phyloP scores from a whole-genome alignment of 305 asterid genomes.

The Fraxinus floribunda region DNA sequence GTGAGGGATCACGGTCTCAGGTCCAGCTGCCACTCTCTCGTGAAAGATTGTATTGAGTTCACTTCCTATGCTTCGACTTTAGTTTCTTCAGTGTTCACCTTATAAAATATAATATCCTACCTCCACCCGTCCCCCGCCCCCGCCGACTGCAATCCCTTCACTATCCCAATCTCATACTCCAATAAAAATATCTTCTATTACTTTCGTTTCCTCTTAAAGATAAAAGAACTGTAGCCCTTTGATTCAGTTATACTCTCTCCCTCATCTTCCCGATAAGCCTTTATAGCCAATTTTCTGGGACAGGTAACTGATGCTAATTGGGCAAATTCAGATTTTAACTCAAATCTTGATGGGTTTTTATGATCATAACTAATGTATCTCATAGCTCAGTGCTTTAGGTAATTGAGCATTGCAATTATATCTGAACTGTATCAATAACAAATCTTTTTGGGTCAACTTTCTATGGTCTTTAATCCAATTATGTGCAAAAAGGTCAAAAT shows the following conservation, averaged over 20 bases:
- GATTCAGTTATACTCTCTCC: conserved; percentile 12
- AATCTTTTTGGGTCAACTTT: background rate
- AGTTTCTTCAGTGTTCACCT: background rate
- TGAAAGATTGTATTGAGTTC: background rate
- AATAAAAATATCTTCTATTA: background rate
- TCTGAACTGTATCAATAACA: conserved; percentile 3
- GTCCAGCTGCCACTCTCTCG: background rate
- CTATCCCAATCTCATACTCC: background rate
- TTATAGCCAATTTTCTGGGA: background rate
- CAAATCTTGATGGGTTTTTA: background rate
- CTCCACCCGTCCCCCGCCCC: background rate
- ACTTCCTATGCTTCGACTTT: conserved; percentile 1
- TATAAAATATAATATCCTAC: background rate
- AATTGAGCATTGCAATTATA: conserved; percentile 8
- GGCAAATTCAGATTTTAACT: background rate
- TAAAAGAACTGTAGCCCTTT: conserved; percentile 9
- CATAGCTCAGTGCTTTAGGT: background rate
- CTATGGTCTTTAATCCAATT: conserved; percentile 11
- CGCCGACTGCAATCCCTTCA: background rate
- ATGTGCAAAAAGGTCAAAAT: background rate
- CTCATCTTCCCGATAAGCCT: background rate
- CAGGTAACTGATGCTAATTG: conserved; percentile 26
- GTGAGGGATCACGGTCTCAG: background rate
- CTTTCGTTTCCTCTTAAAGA: background rate
- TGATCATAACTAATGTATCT: background rate